Conservation (phyloP, 306 rosid species). For the Inga laurina region DNA sequence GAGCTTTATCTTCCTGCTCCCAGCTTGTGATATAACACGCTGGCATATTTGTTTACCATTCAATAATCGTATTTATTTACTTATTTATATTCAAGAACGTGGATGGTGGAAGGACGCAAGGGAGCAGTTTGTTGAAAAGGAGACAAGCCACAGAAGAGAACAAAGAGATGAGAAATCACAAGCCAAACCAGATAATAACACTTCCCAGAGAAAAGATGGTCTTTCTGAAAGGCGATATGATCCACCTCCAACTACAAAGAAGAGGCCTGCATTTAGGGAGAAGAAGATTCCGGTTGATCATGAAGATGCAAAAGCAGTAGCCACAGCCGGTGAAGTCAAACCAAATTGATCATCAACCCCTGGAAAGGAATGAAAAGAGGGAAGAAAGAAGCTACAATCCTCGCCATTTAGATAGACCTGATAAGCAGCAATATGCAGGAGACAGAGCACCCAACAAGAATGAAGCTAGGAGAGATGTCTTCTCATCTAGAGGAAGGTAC, state of each 20-base stretch:
- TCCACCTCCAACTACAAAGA: conserved; percentile 51
- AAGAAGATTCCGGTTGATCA: conserved; percentile 59
- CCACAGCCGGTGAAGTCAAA: conserved; percentile 44
- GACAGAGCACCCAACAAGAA: conserved; percentile 45
- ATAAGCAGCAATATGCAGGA: conserved; percentile 54
- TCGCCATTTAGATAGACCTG: conserved; percentile 52
- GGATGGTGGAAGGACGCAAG: conserved; percentile 63
- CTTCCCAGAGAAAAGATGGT: conserved; percentile 52
- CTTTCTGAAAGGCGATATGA: conserved; percentile 57
- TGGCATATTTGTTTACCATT: neutral
- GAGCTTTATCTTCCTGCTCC: neutral
- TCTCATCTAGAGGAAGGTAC: conserved; percentile 65
- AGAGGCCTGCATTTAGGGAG: conserved; percentile 89
- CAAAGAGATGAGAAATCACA: conserved; percentile 57
- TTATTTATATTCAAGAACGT: conserved; percentile 39
- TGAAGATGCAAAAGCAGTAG: conserved; percentile 46
- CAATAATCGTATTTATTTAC: neutral
- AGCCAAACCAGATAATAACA: conserved; percentile 39
- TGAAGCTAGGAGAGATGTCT: conserved; percentile 54
- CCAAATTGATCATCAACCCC: conserved; percentile 35
- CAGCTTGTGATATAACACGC: neutral
- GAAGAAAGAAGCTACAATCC: conserved; percentile 61
- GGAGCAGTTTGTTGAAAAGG: conserved; percentile 48
- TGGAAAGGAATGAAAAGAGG: conserved; percentile 60
- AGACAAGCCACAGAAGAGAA: conserved; percentile 43